phyloP scores from a whole-genome alignment of 176 grass and related monocot species.

The Carex pumila region DNA sequence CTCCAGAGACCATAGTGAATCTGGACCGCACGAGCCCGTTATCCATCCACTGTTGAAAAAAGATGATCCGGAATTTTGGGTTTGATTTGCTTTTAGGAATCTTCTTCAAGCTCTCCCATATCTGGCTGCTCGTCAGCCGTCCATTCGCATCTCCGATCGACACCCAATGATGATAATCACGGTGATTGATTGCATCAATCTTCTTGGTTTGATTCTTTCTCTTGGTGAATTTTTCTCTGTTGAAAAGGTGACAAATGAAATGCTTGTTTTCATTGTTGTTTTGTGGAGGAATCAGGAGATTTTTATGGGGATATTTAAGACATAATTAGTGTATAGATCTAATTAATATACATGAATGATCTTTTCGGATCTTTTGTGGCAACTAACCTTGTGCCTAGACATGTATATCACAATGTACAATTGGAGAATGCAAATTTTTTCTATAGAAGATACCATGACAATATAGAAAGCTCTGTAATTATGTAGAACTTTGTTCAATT shows the following conservation, averaged over 20 bases:
- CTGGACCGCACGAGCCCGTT: too few relatives aligned
- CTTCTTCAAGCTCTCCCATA: constrained; percentile 18
- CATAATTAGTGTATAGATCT: background rate
- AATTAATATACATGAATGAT: background rate
- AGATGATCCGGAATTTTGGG: too few relatives aligned
- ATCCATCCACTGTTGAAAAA: too few relatives aligned
- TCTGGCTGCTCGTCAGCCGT: background rate
- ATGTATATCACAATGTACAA: background rate
- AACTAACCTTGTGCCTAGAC: background rate
- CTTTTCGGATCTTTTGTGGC: background rate
- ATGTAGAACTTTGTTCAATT: background rate
- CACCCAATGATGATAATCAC: background rate
- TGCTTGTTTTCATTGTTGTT: constrained; percentile 6
- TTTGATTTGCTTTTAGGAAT: background rate
- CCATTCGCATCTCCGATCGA: background rate
- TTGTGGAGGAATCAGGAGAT: background rate
- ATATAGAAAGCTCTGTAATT: background rate
- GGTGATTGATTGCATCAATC: background rate
- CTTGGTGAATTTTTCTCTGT: background rate
- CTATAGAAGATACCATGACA: background rate
- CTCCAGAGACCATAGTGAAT: too few relatives aligned
- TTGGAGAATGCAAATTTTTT: background rate
- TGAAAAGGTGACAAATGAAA: background rate
- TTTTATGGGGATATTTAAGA: background rate
- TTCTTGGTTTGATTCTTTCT: background rate